Percentiles rank a stretch among this genome's conserved stretches.
Evolutionary conservation across 208 protist species (phyloP).

Genomic region (Leishmania lainsoni): DNA sequence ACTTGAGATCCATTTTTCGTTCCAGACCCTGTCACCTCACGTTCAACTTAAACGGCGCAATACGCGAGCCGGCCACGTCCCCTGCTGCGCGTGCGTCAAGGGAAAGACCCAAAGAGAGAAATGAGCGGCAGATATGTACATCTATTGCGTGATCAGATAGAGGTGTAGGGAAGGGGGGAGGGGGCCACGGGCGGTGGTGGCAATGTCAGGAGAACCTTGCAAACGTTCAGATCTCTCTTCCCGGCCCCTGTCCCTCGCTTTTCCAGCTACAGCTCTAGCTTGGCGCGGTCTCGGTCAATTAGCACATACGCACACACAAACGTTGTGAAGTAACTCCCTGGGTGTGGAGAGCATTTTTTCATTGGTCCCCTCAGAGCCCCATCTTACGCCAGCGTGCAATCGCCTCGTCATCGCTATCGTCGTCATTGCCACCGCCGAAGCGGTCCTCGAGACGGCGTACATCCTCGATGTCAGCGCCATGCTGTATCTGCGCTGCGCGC

Average conservation of each 20-base stretch:
- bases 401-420: slow-evolving; percentile 36
- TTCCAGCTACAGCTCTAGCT: background rate
- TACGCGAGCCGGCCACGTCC: background rate
- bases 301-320: background rate
- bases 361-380: background rate
- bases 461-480: slow-evolving; percentile 56
- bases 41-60: background rate
- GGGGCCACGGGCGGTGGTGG: background rate
- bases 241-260: background rate
- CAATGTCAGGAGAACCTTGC: background rate
- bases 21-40: background rate
- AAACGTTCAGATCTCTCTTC: background rate
- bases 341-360: background rate
- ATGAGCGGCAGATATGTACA: background rate
- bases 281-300: background rate
- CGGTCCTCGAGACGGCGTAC: slow-evolving; percentile 51
- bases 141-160: background rate
- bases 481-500: slow-evolving; percentile 40
- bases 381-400: slow-evolving; percentile 5
- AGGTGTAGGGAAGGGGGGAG: background rate
- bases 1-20: background rate
- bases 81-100: background rate
- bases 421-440: slow-evolving; percentile 29
- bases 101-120: background rate
- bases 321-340: background rate